Evolutionary conservation across 1,284 basidiomycete species (phyloP), one percentile per base, ranked within the genome.

Genomic region (Grifola frondosa): DNA sequence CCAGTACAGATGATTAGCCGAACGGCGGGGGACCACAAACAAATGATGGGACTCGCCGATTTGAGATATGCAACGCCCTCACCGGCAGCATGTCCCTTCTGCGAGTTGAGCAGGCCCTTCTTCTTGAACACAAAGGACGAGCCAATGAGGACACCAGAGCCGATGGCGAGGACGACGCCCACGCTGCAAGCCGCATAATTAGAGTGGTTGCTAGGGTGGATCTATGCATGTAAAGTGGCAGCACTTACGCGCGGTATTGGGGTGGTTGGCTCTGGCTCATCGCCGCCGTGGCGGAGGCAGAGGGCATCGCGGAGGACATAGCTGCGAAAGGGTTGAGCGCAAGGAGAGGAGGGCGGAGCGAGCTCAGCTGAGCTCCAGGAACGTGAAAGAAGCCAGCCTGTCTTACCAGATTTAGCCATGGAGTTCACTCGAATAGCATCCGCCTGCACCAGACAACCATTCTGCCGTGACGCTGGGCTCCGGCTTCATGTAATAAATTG

Each of bases 21-120:
- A n/a, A 26, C 8, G 24, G 38, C 11, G 15, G 16, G 20, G n/a
- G n/a, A n/a, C n/a, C n/a, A n/a, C n/a, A n/a, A 12, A 20, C 19
- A 19, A 42, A 13, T 30, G 37, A 16, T 35, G 9, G 11, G 20
- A 58, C 67, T 50, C 44, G 68, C 68, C 50, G 66, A 69, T 64
- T 79, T 80, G 53, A 86, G 68, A 62, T 86, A 86, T 13, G 70
- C 77, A 50, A 82, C 78, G 12, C 81, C 81, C 53, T 84, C 80
- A 17, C 82, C 82, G 0, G 77, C 77, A 1, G 57, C 65, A 30
- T 71, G 74, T 6, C 77, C 77, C 40, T 72, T 57, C 57, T 64
- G 64, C 28, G 63, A 63, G 43, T 46, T 57, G 21, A 77, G 41
- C 15, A 77, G 58, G 0, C 75, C 75, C 60, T 62, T 63, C 67